Base-by-base conservation (phyloP, 108 stramenopile genomes). In the Mediolabrus comicus region DNA sequence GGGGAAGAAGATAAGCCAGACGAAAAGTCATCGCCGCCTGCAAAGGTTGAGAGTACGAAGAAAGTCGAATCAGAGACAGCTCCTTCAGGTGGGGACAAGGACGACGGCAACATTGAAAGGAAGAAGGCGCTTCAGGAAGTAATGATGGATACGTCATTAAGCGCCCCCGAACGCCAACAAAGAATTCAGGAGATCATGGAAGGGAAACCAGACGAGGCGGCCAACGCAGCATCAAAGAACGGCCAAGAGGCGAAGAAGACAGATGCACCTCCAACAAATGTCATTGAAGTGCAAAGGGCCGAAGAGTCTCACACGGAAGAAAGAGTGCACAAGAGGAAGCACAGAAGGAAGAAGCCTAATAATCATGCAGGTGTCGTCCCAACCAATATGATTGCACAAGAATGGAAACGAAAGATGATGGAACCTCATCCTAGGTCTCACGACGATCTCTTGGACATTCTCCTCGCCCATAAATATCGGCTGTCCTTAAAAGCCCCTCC, bases 391-490 rank as follows among this genome's bases (percentile, higher is more conserved):
- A 64, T 72, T 31, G 62, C 71, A 12, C 26, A 56, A 1, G 71
- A 72, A 34, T 72, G 71, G 71, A 72, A 55, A 31, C 54, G 46
- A 32, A 46, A 62, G 56, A 72, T 72, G 71, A 63, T 49, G 54
- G 29, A 29, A 22, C 33, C 30, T 2, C 71, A 72, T 69, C 69
- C 75, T 10, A 70, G 49, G 34, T 29, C 69, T 17, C 51, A 65
- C 61, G 69, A 80, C 49, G 74, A 87, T 56, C 33, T 53, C 34
- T 58, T 69, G 32, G 90, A 91, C 69, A 61, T 88, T 24, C 54
- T 59, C 9, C 72, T 89, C 14, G 85, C 88, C 36, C 82, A 92
- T 60, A 63, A 73, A 49, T 86, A 83, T 57, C 78, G 91, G 24
- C 60, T 86, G 12, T 80, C 84, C 1, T 77, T 92, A 6, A 75